phyloP scores from a whole-genome alignment of 495 filamentous ascomycete genomes.

The Hypoxylon trugodes region DNA sequence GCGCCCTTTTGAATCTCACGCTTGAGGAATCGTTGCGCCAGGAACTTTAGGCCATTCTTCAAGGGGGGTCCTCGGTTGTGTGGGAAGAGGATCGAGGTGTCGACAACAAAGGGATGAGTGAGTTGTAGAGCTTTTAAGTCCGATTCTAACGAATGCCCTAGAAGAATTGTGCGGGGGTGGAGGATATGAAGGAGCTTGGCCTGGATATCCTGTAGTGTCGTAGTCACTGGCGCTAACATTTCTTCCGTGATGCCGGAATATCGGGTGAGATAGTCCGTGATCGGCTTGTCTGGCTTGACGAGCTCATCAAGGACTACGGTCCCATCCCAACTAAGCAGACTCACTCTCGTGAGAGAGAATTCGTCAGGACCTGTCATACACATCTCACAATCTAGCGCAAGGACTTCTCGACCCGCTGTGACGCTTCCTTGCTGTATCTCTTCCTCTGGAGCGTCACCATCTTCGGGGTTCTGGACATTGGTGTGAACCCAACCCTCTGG shows the following conservation, averaged over 20 bases:
- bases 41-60: constrained; percentile 83
- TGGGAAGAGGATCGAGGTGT: constrained; percentile 86
- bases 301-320: constrained; percentile 84
- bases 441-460: constrained; percentile 69
- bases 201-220: constrained; percentile 86
- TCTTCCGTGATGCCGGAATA: constrained; percentile 90
- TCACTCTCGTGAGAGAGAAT: constrained; percentile 86
- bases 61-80: constrained; percentile 55
- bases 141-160: constrained; percentile 92
- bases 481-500: constrained; percentile 87
- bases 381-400: constrained; percentile 97
- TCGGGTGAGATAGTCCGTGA: constrained; percentile 88
- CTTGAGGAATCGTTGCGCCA: constrained; percentile 79
- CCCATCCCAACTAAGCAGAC: constrained; percentile 85
- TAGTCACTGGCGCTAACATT: constrained; percentile 81
- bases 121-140: constrained; percentile 85
- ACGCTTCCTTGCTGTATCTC: constrained; percentile 82
- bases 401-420: constrained; percentile 80
- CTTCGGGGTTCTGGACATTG: constrained; percentile 68
- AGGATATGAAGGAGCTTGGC: constrained; percentile 74
- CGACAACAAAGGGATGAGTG: constrained; percentile 91
- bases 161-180: constrained; percentile 76
- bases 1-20: constrained; percentile 80
- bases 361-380: constrained; percentile 79
- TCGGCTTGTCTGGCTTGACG: constrained; percentile 85